A percentile compares a stretch with the other conserved stretches of the same genome.
These are phyloP conservation scores for Lepidium africanum DNA, from an alignment of 345 rosid genomes.

Conservation along the genomic window DNA sequence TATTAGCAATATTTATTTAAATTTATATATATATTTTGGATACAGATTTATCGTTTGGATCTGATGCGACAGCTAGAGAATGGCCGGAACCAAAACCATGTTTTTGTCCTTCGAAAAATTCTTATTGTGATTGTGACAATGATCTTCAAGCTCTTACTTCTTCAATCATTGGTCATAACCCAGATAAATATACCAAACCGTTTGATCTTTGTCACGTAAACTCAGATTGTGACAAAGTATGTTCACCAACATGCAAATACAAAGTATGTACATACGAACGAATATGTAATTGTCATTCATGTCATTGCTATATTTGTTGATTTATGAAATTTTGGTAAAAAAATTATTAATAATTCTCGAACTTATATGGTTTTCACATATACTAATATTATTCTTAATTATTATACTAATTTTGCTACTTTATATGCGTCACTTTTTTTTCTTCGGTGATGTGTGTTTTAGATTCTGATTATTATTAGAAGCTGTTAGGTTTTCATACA, in stretches of 20 bases:
- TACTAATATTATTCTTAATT: too few species aligned
- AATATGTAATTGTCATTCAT: neutral
- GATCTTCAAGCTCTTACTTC: neutral
- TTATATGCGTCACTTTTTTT: too few species aligned
- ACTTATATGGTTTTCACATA: neutral
- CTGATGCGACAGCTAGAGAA: neutral
- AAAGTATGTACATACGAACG: neutral
- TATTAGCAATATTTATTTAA: neutral
- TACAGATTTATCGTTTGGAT: neutral
- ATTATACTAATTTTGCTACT: neutral
- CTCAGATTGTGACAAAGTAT: neutral
- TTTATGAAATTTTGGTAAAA: neutral
- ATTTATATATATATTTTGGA: neutral
- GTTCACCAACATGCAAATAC: conserved; percentile 10
- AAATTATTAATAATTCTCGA: neutral
- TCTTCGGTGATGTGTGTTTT: too few species aligned
- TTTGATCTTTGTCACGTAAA: neutral
- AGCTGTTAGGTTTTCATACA: too few species aligned
- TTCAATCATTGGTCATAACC: neutral
- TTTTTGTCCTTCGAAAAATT: neutral
- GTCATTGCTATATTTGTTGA: conserved; percentile 6
- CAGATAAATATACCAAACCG: neutral
- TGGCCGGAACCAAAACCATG: neutral
- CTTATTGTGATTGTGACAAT: neutral
- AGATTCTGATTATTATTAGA: too few species aligned